Evolutionary conservation across 1,284 basidiomycete species (phyloP).

Genomic region (Cystobasidium pallidum): DNA sequence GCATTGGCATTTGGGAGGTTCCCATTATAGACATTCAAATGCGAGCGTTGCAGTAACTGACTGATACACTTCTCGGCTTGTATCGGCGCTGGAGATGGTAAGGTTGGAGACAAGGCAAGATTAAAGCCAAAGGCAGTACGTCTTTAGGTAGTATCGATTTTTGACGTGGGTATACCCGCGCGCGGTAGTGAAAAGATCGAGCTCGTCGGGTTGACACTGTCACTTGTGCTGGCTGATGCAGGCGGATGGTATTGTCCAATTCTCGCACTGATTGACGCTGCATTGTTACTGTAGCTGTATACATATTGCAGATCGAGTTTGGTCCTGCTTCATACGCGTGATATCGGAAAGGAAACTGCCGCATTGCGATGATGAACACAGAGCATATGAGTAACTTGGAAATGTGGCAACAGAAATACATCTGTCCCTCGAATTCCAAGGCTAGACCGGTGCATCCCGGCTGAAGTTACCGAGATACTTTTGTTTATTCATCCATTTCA

Average conservation of each 20-base stretch:
- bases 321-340: background rate
- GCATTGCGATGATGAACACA: too few relatives aligned
- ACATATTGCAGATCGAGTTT: background rate
- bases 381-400: too few relatives aligned
- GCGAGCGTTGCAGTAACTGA: constrained; percentile 27
- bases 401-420: background rate
- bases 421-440: too few relatives aligned
- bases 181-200: constrained; percentile 9
- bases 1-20: constrained; percentile 40
- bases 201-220: constrained; percentile 7
- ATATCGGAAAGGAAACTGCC: background rate
- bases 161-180: background rate
- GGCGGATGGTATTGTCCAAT: background rate
- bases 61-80: constrained; percentile 31
- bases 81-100: constrained; percentile 11
- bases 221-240: background rate
- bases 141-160: too few relatives aligned
- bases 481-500: background rate
- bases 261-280: background rate
- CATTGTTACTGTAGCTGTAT: background rate
- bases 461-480: background rate
- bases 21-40: constrained; percentile 37
- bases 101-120: background rate
- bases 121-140: background rate
- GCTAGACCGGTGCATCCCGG: too few relatives aligned